These are phyloP conservation scores for Acrasis kona DNA, from an alignment of 78 protist genomes.

Conservation along the genomic window DNA sequence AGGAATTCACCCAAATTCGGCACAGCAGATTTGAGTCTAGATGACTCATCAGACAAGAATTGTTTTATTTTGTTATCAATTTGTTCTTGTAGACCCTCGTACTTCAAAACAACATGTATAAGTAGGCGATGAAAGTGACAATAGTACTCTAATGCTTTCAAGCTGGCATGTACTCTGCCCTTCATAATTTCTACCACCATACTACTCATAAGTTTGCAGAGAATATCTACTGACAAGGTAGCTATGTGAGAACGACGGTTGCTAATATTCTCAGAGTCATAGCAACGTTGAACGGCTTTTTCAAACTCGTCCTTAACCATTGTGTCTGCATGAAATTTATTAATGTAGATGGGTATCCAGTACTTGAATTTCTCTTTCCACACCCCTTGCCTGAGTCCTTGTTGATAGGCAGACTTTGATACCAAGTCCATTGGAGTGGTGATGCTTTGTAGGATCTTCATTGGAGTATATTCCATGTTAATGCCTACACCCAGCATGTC, in stretches of 20 bases:
- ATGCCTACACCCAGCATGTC: background rate
- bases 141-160: slow-evolving; percentile 1
- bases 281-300: background rate
- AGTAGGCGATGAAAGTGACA: slow-evolving; percentile 1
- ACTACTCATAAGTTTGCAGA: slow-evolving; percentile 6
- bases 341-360: slow-evolving; percentile 17
- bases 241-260: background rate
- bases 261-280: background rate
- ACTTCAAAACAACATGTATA: background rate
- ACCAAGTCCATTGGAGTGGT: slow-evolving; percentile 6
- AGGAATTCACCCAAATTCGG: too few species aligned
- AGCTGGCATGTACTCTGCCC: background rate
- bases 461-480: background rate
- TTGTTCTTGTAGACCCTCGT: background rate
- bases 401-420: background rate
- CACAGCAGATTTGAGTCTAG: too few species aligned
- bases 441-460: background rate
- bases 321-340: background rate
- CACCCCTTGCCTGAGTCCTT: slow-evolving; percentile 6
- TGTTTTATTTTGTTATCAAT: background rate
- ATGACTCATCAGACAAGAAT: too few species aligned
- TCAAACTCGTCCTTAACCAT: background rate
- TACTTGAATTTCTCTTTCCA: slow-evolving; percentile 10
- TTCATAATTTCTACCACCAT: slow-evolving; percentile 19
- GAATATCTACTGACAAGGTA: too few species aligned